Percentiles rank a stretch among this genome's conserved stretches.
Conservation (phyloP, 768 basidiomycete species). For the Tremella fuciformis region DNA sequence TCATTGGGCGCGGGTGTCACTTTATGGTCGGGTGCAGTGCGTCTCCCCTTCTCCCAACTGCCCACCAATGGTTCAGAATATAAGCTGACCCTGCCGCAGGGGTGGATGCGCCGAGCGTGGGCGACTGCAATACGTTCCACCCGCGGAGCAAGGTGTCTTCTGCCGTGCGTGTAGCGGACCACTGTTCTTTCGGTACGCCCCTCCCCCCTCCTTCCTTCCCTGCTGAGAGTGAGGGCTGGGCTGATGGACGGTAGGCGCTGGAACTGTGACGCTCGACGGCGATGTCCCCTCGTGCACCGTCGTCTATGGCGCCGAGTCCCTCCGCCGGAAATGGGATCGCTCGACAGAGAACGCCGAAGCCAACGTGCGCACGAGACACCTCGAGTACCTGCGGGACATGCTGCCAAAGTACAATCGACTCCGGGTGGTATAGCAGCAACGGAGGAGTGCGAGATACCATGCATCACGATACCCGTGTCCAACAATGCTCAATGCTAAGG, state of each 20-base stretch:
- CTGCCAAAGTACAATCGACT: constrained; percentile 38
- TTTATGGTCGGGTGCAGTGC: constrained; percentile 91
- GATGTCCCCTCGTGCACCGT: constrained; percentile 60
- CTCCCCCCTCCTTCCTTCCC: neutral
- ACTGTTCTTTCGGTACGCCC: constrained; percentile 70
- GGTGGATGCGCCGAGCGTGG: constrained; percentile 79
- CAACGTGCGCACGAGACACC: constrained; percentile 79
- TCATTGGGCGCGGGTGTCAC: constrained; percentile 87
- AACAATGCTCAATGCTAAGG: neutral
- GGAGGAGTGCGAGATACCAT: neutral
- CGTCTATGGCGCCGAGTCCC: constrained; percentile 68
- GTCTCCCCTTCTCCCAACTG: constrained; percentile 49
- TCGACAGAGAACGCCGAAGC: constrained; percentile 77
- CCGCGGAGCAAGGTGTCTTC: constrained; percentile 80
- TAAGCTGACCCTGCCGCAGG: constrained; percentile 3
- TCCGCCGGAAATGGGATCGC: constrained; percentile 79
- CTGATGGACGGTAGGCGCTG: constrained; percentile 20
- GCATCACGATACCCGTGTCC: neutral
- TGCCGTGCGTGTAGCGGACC: constrained; percentile 71
- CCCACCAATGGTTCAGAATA: neutral
- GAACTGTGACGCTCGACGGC: constrained; percentile 18
- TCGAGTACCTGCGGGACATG: constrained; percentile 86
- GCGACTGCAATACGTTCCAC: constrained; percentile 79
- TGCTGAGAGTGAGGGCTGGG: neutral
- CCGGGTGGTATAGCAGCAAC: neutral